A percentile compares a stretch with the other conserved stretches of the same genome.
Conservation (phyloP, 1,284 basidiomycete species). For the Somion occarium region DNA sequence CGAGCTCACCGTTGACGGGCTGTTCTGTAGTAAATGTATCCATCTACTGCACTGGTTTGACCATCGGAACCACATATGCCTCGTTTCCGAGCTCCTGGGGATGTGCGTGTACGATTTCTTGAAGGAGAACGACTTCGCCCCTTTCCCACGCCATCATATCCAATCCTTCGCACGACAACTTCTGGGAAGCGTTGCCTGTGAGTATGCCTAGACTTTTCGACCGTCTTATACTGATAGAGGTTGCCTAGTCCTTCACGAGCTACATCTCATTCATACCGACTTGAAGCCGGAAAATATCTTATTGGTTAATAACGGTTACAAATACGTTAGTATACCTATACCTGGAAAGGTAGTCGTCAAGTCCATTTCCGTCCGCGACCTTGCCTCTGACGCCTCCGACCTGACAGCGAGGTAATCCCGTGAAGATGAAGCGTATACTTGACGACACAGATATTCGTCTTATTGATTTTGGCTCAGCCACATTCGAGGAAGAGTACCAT, state of each 20-base stretch:
- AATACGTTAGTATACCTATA: constrained; percentile 49
- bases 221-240: constrained; percentile 6
- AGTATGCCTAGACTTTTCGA: constrained; percentile 31
- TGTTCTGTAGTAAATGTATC: constrained; percentile 86
- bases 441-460: constrained; percentile 90
- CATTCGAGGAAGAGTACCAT: constrained; percentile 98
- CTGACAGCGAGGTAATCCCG: constrained; percentile 52
- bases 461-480: constrained; percentile 99
- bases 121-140: constrained; percentile 96
- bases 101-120: constrained; percentile 99
- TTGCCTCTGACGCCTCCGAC: constrained; percentile 11
- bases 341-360: constrained; percentile 47
- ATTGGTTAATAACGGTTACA: constrained; percentile 83
- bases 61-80: constrained; percentile 96
- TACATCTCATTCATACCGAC: constrained; percentile 95
- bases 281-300: constrained; percentile 99
- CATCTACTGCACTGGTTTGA: constrained; percentile 95
- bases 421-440: constrained; percentile 70
- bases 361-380: neutral
- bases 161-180: constrained; percentile 94
- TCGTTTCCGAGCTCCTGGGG: constrained; percentile 94
- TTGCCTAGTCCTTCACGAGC: constrained; percentile 81
- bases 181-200: constrained; percentile 91
- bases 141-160: constrained; percentile 95
- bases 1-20: constrained; percentile 15